Evolutionary conservation across 192 early-diverging fungal species (phyloP), one percentile per base, ranked within the genome.

Genomic region (Podila epicladia): DNA sequence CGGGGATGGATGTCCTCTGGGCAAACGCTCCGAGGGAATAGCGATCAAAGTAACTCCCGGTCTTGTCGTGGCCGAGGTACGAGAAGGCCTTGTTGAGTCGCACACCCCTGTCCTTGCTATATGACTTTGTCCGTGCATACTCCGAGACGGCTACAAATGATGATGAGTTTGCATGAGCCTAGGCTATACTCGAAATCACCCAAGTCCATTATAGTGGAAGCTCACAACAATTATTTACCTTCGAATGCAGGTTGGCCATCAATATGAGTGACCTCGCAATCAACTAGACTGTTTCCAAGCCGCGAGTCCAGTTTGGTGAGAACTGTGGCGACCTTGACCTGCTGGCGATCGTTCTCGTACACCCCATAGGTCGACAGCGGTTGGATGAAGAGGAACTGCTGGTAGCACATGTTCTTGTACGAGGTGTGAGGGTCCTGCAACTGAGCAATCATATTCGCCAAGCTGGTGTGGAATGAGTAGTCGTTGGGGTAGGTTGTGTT

Each of bases 181-280:
- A 24, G 51, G 3, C 2, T 9, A 55, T 24, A n/a, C 20, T 9
- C 22, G 24, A 55, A 17, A 55, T n/a, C 20, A 26, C 1, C n/a
- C 19, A 53, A 55, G 53, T 5, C 13, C 17, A 33, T 24, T 5
- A 31, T 26, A 35, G 3, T 37, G 20, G 24, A 19, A 19, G 12
- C 2, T 17, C 9, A 17, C 31, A 20, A 9, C 15, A 28, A 26
- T 37, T 24, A 26, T 31, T 22, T 79, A 72, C 77, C 64, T 20
- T 82, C 63, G 50, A 82, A 73, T 12, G 77, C 83, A 15, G 83
- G 77, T 0, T 33, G 68, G 26, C 60, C 72, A 69, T 84, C 73
- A 58, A 84, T 82, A 22, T 71, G 68, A 5, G 71, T 75, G 55
- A 84, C 83, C 28, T 84, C 83, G 32, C 76, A 79, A 38, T 82